phyloP scores from a whole-genome alignment of 129 eudicot genomes.

The Dittrichia graveolens region DNA sequence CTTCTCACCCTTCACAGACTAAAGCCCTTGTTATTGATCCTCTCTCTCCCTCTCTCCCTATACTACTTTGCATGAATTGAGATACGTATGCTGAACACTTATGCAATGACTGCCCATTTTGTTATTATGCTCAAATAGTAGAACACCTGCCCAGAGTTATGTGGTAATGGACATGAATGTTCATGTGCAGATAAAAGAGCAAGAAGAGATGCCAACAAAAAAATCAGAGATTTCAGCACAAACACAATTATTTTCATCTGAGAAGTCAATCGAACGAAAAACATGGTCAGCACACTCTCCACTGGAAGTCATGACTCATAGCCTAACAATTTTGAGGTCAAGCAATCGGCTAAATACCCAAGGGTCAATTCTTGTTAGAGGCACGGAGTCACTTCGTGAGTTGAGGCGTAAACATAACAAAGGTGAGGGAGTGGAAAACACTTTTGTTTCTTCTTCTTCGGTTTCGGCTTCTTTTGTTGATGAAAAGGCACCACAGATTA shows the following conservation, averaged over 20 bases:
- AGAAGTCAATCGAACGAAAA: constrained; percentile 32
- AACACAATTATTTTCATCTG: constrained; percentile 18
- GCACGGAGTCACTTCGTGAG: constrained; percentile 31
- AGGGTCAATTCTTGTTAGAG: constrained; percentile 29
- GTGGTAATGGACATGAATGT: not conserved
- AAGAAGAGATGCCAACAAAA: constrained; percentile 19
- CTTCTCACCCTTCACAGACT: too few relatives aligned
- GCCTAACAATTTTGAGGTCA: constrained; percentile 28
- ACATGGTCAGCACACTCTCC: constrained; percentile 32
- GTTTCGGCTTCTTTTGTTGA: constrained; percentile 30
- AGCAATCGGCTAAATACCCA: constrained; percentile 27
- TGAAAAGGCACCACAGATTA: constrained; percentile 30
- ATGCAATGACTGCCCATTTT: too few relatives aligned
- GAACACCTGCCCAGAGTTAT: not conserved
- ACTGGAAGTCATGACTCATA: constrained; percentile 19
- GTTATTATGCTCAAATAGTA: not conserved
- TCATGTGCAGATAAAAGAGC: constrained; percentile 26
- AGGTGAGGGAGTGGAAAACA: constrained; percentile 43
- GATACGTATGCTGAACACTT: too few relatives aligned
- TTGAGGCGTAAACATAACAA: constrained; percentile 30
- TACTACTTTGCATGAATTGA: not conserved
- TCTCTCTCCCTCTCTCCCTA: not conserved
- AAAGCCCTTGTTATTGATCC: too few relatives aligned
- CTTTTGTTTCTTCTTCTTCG: constrained; percentile 11
- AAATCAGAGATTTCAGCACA: not conserved